Evolutionary conservation across 495 filamentous ascomycete genomes (phyloP).

Genomic region (Aspergillus sclerotioniger): DNA sequence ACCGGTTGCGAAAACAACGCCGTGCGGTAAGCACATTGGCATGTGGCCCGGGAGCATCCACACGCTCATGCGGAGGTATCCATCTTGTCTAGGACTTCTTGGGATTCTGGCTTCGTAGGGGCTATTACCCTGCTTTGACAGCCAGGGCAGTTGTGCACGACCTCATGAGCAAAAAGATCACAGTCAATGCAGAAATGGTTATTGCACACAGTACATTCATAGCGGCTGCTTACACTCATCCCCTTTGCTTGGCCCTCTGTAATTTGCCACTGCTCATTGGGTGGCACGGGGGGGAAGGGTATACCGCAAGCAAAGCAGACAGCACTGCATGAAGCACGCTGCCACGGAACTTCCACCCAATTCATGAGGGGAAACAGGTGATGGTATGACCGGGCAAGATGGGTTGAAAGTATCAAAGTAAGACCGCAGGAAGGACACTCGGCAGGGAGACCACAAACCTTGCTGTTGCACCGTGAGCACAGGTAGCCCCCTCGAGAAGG

Average conservation of each 20-base stretch:
- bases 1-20: background rate
- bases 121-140: conserved; percentile 64
- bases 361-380: conserved; percentile 90
- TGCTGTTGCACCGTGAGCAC: conserved; percentile 83
- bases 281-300: conserved; percentile 50
- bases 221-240: conserved; percentile 82
- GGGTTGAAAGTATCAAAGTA: conserved; percentile 93
- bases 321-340: conserved; percentile 51
- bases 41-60: background rate
- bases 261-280: conserved; percentile 35
- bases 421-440: conserved; percentile 89
- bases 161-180: conserved; percentile 90
- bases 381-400: conserved; percentile 91
- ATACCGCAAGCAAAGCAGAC: conserved; percentile 52
- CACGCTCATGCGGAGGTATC: conserved; percentile 28
- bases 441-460: conserved; percentile 88
- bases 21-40: background rate
- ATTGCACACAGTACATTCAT: conserved; percentile 78
- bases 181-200: conserved; percentile 98
- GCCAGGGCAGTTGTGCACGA: conserved; percentile 91
- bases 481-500: conserved; percentile 84
- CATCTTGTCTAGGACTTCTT: conserved; percentile 26
- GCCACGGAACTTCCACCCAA: conserved; percentile 89
- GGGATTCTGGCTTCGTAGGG: conserved; percentile 8
- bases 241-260: conserved; percentile 48